Conservation (phyloP, 208 protist genomes). For the Acanthamoeba castellanii region DNA sequence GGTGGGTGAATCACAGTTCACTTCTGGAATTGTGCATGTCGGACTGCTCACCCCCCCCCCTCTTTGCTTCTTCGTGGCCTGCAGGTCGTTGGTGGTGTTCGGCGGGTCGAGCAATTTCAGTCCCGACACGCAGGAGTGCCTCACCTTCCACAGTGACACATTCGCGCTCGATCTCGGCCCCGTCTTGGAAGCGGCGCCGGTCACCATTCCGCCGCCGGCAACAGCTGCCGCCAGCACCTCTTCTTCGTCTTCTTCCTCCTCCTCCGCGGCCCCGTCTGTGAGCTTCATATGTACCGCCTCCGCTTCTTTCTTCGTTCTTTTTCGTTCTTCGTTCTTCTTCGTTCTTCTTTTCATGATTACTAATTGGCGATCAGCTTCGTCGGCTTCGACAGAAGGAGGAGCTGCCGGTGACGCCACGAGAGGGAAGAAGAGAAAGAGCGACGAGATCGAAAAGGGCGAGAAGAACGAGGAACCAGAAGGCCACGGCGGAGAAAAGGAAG, state of each 20-base stretch:
- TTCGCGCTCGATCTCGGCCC: background rate
- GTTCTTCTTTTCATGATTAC: background rate
- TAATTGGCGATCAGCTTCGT: background rate
- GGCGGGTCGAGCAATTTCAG: constrained; percentile 30
- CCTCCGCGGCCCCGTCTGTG: background rate
- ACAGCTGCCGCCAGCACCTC: background rate
- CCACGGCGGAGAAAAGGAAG: too few species aligned
- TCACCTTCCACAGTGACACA: constrained; percentile 5
- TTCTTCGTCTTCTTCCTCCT: background rate
- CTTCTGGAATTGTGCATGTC: background rate
- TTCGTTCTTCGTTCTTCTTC: constrained; percentile 3
- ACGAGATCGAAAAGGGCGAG: background rate
- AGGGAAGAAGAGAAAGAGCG: constrained; percentile 37
- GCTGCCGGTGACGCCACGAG: background rate
- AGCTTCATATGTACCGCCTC: background rate
- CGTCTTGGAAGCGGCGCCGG: background rate
- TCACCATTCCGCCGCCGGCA: background rate
- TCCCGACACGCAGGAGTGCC: constrained; percentile 3
- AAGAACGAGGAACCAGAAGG: background rate
- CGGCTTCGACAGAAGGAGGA: background rate
- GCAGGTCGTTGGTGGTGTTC: constrained; percentile 11
- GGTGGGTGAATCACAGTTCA: background rate
- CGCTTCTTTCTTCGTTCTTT: background rate
- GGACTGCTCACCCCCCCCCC: too few species aligned
- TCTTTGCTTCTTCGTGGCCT: background rate